These are phyloP conservation scores for Moricandia arvensis DNA, from an alignment of 345 rosid species.

Conservation along the genomic window DNA sequence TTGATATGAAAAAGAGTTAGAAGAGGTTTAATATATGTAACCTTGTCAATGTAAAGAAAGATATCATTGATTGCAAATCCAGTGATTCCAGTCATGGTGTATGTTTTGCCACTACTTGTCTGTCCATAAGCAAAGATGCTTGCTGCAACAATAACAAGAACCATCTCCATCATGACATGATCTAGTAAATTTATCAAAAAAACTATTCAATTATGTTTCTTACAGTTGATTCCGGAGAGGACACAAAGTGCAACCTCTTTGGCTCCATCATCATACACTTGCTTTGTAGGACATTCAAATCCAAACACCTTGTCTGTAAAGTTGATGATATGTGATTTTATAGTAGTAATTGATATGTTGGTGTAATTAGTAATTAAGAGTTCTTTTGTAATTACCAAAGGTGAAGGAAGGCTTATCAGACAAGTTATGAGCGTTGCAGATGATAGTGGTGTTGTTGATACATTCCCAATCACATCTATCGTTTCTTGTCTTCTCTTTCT, in stretches of 20 bases:
- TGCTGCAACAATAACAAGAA: slow-evolving; percentile 39
- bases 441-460: slow-evolving; percentile 50
- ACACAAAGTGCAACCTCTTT: slow-evolving; percentile 60
- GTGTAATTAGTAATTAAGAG: not conserved
- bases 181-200: not conserved
- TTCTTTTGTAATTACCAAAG: slow-evolving; percentile 42
- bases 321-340: not conserved
- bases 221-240: slow-evolving; percentile 66
- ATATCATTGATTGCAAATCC: slow-evolving; percentile 55
- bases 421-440: slow-evolving; percentile 45
- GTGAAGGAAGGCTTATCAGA: slow-evolving; percentile 55
- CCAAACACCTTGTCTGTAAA: slow-evolving; percentile 65
- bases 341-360: not conserved
- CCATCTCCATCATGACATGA: not conserved
- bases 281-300: slow-evolving; percentile 42
- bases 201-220: slow-evolving; percentile 20
- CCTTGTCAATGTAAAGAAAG: slow-evolving; percentile 55
- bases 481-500: slow-evolving; percentile 50
- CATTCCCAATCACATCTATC: slow-evolving; percentile 77
- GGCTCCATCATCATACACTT: slow-evolving; percentile 64
- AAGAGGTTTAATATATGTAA: slow-evolving; percentile 5
- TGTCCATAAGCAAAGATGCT: slow-evolving; percentile 79
- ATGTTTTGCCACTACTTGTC: slow-evolving; percentile 84
- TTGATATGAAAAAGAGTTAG: no score
- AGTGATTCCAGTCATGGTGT: slow-evolving; percentile 72